These are phyloP conservation scores for Aspergillus sp. DNA, from an alignment of 2,329 filamentous ascomycete genomes.

Conservation along the genomic window DNA sequence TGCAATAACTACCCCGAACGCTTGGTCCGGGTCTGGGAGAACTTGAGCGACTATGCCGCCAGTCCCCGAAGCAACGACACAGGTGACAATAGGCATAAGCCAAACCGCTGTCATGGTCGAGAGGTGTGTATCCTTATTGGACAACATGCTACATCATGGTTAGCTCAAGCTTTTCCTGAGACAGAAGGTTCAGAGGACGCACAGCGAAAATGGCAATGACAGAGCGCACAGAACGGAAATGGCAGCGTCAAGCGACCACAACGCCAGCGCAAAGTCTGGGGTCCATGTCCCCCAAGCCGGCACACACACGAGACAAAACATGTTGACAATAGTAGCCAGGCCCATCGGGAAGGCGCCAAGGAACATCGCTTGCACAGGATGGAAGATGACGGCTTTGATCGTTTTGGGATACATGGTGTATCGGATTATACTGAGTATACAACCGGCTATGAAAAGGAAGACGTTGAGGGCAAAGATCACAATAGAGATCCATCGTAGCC, in stretches of 20 bases:
- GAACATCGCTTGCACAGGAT: constrained; percentile 61
- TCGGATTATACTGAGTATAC: constrained; percentile 45
- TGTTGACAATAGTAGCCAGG: constrained; percentile 59
- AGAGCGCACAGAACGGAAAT: constrained; percentile 47
- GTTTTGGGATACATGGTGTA: constrained; percentile 60
- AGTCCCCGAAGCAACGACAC: constrained; percentile 57
- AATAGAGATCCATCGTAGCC: constrained; percentile 22
- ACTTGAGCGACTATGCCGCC: constrained; percentile 56
- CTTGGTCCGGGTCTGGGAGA: constrained; percentile 48
- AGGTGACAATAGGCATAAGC: constrained; percentile 59
- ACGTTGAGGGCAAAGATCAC: constrained; percentile 19
- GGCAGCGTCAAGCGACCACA: constrained; percentile 52
- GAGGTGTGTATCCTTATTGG: constrained; percentile 20
- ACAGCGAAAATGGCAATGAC: constrained; percentile 52
- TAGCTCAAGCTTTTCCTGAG: neutral
- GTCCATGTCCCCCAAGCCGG: constrained; percentile 53
- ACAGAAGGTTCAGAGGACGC: neutral
- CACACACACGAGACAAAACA: constrained; percentile 55
- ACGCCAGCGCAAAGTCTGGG: constrained; percentile 46
- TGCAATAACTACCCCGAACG: constrained; percentile 54
- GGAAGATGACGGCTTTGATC: constrained; percentile 57
- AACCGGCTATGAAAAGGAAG: constrained; percentile 10
- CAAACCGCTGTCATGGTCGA: constrained; percentile 57
- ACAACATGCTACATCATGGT: constrained; percentile 5
- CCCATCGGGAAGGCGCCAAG: constrained; percentile 62